Evolutionary conservation across 345 rosid species (phyloP).

Genomic region (Schrenkiella parvula): DNA sequence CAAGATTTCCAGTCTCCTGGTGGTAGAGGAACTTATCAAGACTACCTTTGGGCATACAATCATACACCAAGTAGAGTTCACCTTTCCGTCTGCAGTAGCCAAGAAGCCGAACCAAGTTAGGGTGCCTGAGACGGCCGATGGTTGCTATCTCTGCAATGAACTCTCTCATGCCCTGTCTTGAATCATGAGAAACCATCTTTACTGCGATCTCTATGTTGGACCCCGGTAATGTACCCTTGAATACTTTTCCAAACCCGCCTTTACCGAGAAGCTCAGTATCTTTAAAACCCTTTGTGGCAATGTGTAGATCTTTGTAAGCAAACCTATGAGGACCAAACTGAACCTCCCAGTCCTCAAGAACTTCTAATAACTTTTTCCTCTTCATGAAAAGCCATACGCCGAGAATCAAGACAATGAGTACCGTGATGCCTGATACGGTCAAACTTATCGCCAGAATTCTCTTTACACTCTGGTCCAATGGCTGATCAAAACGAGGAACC

Average conservation of each 20-base stretch:
- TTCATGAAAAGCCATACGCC: background rate
- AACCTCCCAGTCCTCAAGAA: conserved; percentile 65
- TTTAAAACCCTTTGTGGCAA: conserved; percentile 16
- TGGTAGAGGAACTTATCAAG: conserved; percentile 45
- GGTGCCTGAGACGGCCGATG: conserved; percentile 13
- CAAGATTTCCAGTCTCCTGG: conserved; percentile 17
- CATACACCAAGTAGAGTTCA: conserved; percentile 47
- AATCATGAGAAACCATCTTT: conserved; percentile 18
- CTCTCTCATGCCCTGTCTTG: conserved; percentile 16
- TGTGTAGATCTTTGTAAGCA: conserved; percentile 45
- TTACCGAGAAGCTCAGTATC: conserved; percentile 10
- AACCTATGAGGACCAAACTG: conserved; percentile 75
- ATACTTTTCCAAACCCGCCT: conserved; percentile 57
- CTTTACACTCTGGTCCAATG: background rate
- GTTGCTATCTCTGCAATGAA: conserved; percentile 21
- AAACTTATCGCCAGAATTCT: background rate
- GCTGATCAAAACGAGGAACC: background rate
- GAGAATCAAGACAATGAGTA: background rate
- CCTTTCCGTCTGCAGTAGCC: conserved; percentile 2
- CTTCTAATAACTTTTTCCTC: background rate
- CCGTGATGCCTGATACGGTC: background rate
- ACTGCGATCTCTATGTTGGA: conserved; percentile 4
- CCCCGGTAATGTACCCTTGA: conserved; percentile 6
- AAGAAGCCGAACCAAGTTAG: conserved; percentile 2
- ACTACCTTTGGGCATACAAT: conserved; percentile 60